Conservation (phyloP, 805 yeast species). For the Lipomyces starkeyi region DNA sequence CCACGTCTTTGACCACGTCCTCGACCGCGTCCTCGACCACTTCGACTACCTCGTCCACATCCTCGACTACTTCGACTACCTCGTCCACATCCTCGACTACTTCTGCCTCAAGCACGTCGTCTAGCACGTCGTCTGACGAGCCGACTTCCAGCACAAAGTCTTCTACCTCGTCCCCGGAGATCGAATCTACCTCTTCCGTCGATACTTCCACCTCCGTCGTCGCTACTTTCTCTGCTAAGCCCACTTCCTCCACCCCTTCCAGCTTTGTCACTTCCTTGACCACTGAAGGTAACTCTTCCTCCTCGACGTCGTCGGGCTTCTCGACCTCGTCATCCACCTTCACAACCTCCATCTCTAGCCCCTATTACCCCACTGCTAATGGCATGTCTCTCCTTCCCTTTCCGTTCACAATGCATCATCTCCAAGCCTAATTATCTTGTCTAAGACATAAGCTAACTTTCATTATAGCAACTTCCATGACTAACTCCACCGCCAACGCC, state of each 20-base stretch:
- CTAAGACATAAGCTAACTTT: slow-evolving; percentile 3
- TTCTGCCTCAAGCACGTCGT: slow-evolving; percentile 32
- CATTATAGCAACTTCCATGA: slow-evolving; percentile 17
- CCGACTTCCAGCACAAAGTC: slow-evolving; percentile 38
- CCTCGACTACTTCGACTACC: slow-evolving; percentile 40
- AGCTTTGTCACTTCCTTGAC: slow-evolving; percentile 16
- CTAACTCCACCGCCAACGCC: slow-evolving; percentile 20
- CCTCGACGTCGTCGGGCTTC: slow-evolving; percentile 9
- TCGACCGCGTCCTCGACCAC: slow-evolving; percentile 14
- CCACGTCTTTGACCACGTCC: slow-evolving; percentile 16
- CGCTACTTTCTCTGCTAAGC: slow-evolving; percentile 38
- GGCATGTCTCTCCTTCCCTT: slow-evolving; percentile 23
- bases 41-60: slow-evolving; percentile 38
- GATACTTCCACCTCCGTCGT: slow-evolving; percentile 37
- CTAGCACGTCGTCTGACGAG: slow-evolving; percentile 29
- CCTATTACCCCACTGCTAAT: slow-evolving; percentile 20
- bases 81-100: slow-evolving; percentile 39
- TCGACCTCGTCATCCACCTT: slow-evolving; percentile 27
- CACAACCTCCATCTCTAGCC: slow-evolving; percentile 18
- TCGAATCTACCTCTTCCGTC: slow-evolving; percentile 31
- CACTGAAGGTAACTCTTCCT: slow-evolving; percentile 15
- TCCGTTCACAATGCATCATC: neutral
- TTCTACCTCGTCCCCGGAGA: slow-evolving; percentile 27
- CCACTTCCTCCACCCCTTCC: slow-evolving; percentile 17
- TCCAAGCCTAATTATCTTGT: neutral